Base-by-base conservation (phyloP, 495 filamentous ascomycete species). In the Rostrohypoxylon terebratum region DNA sequence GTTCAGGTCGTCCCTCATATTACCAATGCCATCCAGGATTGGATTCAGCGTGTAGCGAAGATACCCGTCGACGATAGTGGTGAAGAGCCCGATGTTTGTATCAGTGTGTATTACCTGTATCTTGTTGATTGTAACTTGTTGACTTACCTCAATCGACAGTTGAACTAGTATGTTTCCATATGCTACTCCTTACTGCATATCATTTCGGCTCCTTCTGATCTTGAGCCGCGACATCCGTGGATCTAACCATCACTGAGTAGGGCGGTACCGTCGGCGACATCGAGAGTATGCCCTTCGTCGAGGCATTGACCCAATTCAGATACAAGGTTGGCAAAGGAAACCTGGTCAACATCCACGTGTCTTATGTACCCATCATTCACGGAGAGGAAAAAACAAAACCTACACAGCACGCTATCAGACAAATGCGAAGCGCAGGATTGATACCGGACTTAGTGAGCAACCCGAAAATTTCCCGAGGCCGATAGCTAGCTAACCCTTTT, bases 321-420 rank as follows among this genome's bases (percentile, higher is more conserved):
- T 81, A 90, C 59, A 85, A 89, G 48, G 90, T 87, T 54, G 93
- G 92, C 63, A 91, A 89, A 77, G 83, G 87, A 72, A 96, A 97
- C 81, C 97, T 98, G 80, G 75, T 93, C 69, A 90, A 92, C 78
- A 97, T 96, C 67, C 90, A 93, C 76, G 94, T 97, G 47, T 93
- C 88, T 8, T 89, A 91, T 51, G 87, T 97, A 18, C 94, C 94
- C 0, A 81, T 94, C 3, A 80, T 90, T 40, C 77, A 87, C 54
- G 88, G 91, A n/a, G 96, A 98, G 83, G 88, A 96, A 81, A 99
- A 98, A 89, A 98, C 94, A 13, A 99, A 99, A 81, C 96, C 96
- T 0, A 98, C 96, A 0, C 96, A 98, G 78, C 86, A 91, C 69
- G 93, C 96, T 38, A 94, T 97, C 78, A 90, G 89, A 71, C 88